Evolutionary conservation across 345 rosid genomes (phyloP), one percentile per base, ranked within the genome.

Genomic region (Turritis glabra): DNA sequence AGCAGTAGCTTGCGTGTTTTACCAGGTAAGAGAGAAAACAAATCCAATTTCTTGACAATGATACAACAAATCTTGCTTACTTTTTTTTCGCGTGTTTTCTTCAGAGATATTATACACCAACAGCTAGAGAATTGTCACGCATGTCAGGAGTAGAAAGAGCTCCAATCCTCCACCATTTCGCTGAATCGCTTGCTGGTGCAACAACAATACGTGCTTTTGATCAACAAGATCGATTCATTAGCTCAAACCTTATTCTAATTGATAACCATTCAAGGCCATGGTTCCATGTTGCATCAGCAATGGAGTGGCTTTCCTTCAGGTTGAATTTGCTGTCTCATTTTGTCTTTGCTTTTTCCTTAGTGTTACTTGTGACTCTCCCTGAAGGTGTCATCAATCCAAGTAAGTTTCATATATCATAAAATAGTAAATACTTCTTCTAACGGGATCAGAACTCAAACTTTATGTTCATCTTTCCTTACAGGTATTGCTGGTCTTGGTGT

Each of bases 251-350:
- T 25, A 64, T 47, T 55, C 96, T 91, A 32, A 73, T 91, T 60
- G 92, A 93, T 76, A 81, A 73, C 72, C 92, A 87, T 77, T 91
- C 98, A 18, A 89, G 93, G 79, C 94, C 98, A 64, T 93, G 96
- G 98, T 93, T 93, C 81, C 94, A 93, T 76, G 82, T 81, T 72
- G 72, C 79, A 55, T 77, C 97, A 22, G 97, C 98, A 33, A 91
- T 93, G 97, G 98, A 93, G 71, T 93, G 98, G 98, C 92, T 93
- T 71, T 91, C 93, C 67, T 91, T 89, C 84, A 83, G 98, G 74
- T 80, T 93, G 74, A 91, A 91, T 81, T 7, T 93, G 27, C 83
- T 93, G 43, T 93, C 98, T 62, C 90, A 91, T 80, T 91, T 91
- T 75, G 94, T 93, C 21, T 91, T 93, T 80, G 97, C 94, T 26